Base-by-base conservation (phyloP, 169 alveolate genomes). In the Plasmodium chabaudi region DNA sequence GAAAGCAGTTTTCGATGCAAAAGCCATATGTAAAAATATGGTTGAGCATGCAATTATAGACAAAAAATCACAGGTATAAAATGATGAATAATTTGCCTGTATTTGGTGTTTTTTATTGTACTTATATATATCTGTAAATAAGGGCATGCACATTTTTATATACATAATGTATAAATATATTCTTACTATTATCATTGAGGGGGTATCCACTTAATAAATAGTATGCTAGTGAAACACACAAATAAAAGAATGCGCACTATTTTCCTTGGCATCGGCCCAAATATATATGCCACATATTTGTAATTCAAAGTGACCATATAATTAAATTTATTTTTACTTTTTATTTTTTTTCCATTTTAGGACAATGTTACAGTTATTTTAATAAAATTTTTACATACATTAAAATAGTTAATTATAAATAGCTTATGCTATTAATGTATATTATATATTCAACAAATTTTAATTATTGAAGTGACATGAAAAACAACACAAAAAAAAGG, bases 21-120 rank as follows among this genome's bases (percentile, higher is more conserved):
- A 87, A 15, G 53, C 70, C 82, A 93, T 91, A n/a, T 92, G 94
- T 67, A 93, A 92, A 91, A 94, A 75, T 39, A 82, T 94, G 93
- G 95, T 94, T 65, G 94, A 90, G 61, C 87, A 91, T 69, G 94
- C 95, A n/a, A 44, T 94, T 42, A 72, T 57, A 63, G 94, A 67
- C 61, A 93, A 92, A 61, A 82, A 89, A 21, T 87, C 96, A 44
- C 96, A 94, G 92, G 96, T 77, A 87, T 27, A 51, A 6, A 13
- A 3, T n/a, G 21, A 56, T 17, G 59, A 12, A 34, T 9, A 23
- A 49, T 5, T 9, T 70, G 12, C 39, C 13, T 5, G 55, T 39
- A 9, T 42, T 82, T 44, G 25, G 1, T 68, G 49, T 53, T 23
- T 56, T 42, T 9, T 23, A 27, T 17, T 9, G 61, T 49, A 7